Evolutionary conservation across 1,284 basidiomycete genomes (phyloP), one percentile per base, ranked within the genome.

Genomic region (Cryptococcus sp.): DNA sequence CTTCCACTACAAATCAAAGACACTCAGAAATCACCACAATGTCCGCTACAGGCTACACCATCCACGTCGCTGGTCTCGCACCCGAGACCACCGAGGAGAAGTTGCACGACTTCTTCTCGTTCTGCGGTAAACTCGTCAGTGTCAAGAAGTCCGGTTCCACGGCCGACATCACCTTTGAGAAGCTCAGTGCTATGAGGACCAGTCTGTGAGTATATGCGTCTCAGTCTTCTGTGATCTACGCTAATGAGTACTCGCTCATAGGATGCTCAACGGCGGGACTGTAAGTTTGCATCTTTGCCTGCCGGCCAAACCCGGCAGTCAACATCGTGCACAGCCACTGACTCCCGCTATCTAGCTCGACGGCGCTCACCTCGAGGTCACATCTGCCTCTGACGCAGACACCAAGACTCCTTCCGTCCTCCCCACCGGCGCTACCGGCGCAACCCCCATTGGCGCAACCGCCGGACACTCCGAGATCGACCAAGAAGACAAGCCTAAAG

Each of bases 401-500:
- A 58, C 70, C 47, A 67, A 72, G 51, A 66, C 64, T 39, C 56
- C 72, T 25, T 70, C 69, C 17, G 64, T 72, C 54, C 65, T 77
- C 23, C 72, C 70, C 50, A 65, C 68, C 46, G 64, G 66, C 20
- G 67, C 68, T 23, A 67, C 70, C 50, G 71, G 70, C 45, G 60
- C 75, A 2, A 72, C 75, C 2, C 75, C 76, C 16, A 71, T 75
- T 43, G 76, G 72, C 40, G 68, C 71, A 11, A 51, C 52, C 42
- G 54, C 53, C 2, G 54, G 55, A 23, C 46, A 59, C 43, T 38
- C 62, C 47, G 66, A 66, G n/a, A 68, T 79, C 61, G 63, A 67
- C 42, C 79, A 80, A 66, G 79, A 80, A 66, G 79, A 80, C 70
- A 80, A 80, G 76, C 79, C 79, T 50, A 74, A 71, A 66, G 77